phyloP scores from a whole-genome alignment of 176 grass and related monocot genomes.

The Miscanthus lutarioriparius region DNA sequence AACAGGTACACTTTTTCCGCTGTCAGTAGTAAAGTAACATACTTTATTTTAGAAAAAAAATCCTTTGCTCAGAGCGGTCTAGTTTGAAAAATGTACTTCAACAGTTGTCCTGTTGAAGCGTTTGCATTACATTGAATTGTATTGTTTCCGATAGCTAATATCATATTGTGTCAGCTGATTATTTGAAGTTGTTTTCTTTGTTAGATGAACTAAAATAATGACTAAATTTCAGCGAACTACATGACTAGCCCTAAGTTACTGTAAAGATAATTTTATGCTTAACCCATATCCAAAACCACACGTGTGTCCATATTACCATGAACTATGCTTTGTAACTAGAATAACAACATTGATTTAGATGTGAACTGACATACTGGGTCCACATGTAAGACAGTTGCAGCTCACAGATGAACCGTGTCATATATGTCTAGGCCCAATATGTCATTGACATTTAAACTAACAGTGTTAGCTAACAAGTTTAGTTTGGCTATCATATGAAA shows the following conservation, averaged over 20 bases:
- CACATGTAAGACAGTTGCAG: background rate
- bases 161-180: background rate
- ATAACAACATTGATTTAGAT: slow-evolving; percentile 8
- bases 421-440: background rate
- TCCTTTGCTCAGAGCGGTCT: background rate
- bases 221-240: background rate
- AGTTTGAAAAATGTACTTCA: slow-evolving; percentile 12
- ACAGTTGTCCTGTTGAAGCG: background rate
- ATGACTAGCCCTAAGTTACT: background rate
- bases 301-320: background rate
- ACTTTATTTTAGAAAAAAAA: background rate
- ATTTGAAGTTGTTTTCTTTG: background rate
- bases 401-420: background rate
- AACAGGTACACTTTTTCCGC: slow-evolving; percentile 58
- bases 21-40: background rate
- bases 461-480: background rate
- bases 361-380: background rate
- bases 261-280: background rate
- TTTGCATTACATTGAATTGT: background rate
- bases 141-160: background rate
- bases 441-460: background rate
- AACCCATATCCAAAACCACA: background rate
- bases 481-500: background rate
- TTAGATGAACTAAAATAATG: slow-evolving; percentile 7
- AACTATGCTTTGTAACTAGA: background rate